A percentile compares a stretch with the other conserved stretches of the same genome.
phyloP scores from a whole-genome alignment of 306 rosid genomes.

The Vigna mungo region DNA sequence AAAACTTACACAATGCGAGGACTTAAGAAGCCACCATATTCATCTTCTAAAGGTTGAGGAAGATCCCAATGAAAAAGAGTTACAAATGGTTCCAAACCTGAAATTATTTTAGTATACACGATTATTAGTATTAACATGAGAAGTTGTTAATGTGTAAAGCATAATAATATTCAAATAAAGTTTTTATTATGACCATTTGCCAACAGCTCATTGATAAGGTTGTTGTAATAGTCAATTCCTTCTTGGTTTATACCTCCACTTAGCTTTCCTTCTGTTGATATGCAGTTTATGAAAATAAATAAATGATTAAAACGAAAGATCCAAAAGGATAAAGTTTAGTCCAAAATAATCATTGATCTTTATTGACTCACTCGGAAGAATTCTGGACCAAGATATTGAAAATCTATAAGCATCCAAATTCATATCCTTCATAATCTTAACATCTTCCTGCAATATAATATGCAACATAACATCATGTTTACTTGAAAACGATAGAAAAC shows the following conservation, averaged over 20 bases:
- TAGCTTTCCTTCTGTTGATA: slow-evolving; percentile 51
- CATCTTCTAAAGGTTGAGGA: slow-evolving; percentile 67
- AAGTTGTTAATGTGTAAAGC: not conserved
- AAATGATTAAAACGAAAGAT: not conserved
- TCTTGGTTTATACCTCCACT: slow-evolving; percentile 65
- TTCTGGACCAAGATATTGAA: slow-evolving; percentile 77
- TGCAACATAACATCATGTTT: not conserved
- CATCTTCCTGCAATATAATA: slow-evolving; percentile 56
- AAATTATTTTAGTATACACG: not conserved
- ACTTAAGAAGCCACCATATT: slow-evolving; percentile 64
- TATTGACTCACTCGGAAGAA: slow-evolving; percentile 61
- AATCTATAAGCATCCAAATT: slow-evolving; percentile 67
- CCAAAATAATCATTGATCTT: not conserved
- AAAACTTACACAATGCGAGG: slow-evolving; percentile 50
- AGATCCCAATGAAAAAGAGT: slow-evolving; percentile 76
- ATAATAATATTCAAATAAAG: not conserved
- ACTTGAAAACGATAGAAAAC: not conserved
- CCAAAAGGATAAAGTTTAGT: not conserved
- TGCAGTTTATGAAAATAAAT: not conserved
- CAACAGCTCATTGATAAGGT: slow-evolving; percentile 61
- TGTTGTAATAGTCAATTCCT: slow-evolving; percentile 64
- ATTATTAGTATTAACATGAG: not conserved
- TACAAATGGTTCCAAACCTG: slow-evolving; percentile 61
- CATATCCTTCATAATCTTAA: slow-evolving; percentile 63
- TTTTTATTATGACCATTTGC: slow-evolving; percentile 48